Evolutionary conservation across 805 yeast species (phyloP), one percentile per base, ranked within the genome.

Genomic region (Wickerhamiella cacticola): DNA sequence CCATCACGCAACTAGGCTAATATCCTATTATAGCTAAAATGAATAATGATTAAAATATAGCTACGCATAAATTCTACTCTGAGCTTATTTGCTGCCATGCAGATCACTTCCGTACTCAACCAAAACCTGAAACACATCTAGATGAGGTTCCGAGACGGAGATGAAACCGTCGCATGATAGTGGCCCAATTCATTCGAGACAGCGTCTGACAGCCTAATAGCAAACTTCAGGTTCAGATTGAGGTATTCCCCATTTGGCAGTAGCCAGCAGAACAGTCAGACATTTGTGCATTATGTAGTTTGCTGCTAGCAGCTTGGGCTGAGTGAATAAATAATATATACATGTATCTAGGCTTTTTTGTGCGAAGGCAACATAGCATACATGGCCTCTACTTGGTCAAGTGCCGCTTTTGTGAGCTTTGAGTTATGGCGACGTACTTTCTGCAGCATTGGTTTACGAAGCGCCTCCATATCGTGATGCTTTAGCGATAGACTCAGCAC

Each of bases 1-100:
- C 67, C 0, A 60, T 64, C 8, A 34, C 56, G 18, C 53, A 51
- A 31, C 47, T 56, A 21, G 46, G 45, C n/a, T 41, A 18, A 21
- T 6, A 8, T 9, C 19, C 38, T 15, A 34, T 34, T 13, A n/a
- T 25, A 25, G 7, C 7, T 25, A 25, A 7, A 25, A 25, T 8
- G 12, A 25, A 25, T 25, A 25, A 25, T 8, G 7, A 25, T 8
- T 25, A 25, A 25, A 25, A 8, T n/a, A n/a, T n/a, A n/a, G n/a
- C n/a, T n/a, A n/a, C n/a, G n/a, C n/a, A n/a, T n/a, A n/a, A n/a
- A n/a, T n/a, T n/a, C n/a, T n/a, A n/a, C n/a, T n/a, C n/a, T n/a
- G n/a, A n/a, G n/a, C n/a, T n/a, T n/a, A n/a, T n/a, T n/a, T n/a
- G n/a, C n/a, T n/a, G n/a, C n/a, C n/a, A n/a, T n/a, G n/a, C n/a